Evolutionary conservation across 2,329 filamentous ascomycete genomes (phyloP).

Genomic region (Clonostachys rosea): DNA sequence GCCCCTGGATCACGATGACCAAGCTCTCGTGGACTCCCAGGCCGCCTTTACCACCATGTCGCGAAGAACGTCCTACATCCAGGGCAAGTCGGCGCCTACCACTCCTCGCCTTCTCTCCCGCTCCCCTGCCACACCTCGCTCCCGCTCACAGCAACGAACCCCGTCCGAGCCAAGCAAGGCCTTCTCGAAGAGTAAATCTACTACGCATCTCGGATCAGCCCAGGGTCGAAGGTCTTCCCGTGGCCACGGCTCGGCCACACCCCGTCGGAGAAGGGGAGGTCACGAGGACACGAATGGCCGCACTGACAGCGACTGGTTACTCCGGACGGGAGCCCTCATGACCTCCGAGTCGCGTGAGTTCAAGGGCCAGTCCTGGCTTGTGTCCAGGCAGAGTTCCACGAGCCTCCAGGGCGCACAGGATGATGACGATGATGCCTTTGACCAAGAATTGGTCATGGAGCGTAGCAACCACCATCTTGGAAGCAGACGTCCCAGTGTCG

Average conservation of each 20-base stretch:
- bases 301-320: constrained; percentile 59
- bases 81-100: constrained; percentile 58
- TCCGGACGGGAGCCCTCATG: constrained; percentile 58
- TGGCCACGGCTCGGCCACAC: constrained; percentile 13
- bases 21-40: constrained; percentile 12
- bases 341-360: constrained; percentile 58
- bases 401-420: constrained; percentile 49
- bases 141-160: constrained; percentile 36
- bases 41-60: constrained; percentile 18
- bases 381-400: constrained; percentile 61
- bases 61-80: constrained; percentile 45
- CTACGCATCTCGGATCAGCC: constrained; percentile 42
- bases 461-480: constrained; percentile 27
- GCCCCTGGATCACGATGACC: constrained; percentile 32
- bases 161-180: constrained; percentile 24
- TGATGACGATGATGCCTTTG: constrained; percentile 45
- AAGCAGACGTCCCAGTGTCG: constrained; percentile 39
- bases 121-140: constrained; percentile 45
- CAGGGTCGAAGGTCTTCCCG: constrained; percentile 3
- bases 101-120: constrained; percentile 59
- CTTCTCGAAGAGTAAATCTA: constrained; percentile 60
- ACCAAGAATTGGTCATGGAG: constrained; percentile 46
- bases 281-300: constrained; percentile 27
- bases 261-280: constrained; percentile 20
- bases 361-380: constrained; percentile 66